These are phyloP conservation scores for Pythium phragmitis DNA, from an alignment of 352 stramenopile genomes.

Conservation along the genomic window DNA sequence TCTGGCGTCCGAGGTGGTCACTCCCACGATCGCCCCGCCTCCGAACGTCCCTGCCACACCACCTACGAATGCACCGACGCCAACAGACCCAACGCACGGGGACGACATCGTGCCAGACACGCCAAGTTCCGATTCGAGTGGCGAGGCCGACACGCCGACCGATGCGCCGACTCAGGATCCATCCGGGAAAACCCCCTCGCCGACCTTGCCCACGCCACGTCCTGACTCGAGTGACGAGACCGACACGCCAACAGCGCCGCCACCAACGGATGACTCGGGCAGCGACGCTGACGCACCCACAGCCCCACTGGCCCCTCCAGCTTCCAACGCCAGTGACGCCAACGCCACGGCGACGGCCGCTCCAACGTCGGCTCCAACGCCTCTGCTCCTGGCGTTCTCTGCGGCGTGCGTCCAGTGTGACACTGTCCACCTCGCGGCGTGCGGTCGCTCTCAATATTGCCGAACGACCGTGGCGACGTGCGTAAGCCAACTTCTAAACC, in stretches of 20 bases:
- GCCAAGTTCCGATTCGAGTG: too few species aligned
- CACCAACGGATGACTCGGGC: too few species aligned
- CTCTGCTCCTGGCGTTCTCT: slow-evolving; percentile 1
- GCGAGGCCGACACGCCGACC: background rate
- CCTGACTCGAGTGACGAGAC: background rate
- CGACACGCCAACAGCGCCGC: background rate
- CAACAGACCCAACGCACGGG: background rate
- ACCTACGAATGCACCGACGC: background rate
- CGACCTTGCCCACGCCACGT: too few species aligned
- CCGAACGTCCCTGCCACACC: too few species aligned
- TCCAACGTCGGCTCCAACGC: background rate
- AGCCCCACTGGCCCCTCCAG: too few species aligned
- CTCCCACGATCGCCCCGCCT: background rate
- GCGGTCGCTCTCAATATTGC: slow-evolving; percentile 17
- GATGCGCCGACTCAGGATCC: background rate
- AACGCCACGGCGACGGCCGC: background rate
- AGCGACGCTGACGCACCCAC: too few species aligned
- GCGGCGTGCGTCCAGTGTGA: slow-evolving; percentile 13
- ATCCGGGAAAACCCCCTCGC: background rate
- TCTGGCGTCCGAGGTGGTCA: background rate
- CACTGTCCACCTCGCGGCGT: slow-evolving; percentile 14
- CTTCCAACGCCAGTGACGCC: too few species aligned
- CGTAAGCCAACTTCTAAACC: background rate
- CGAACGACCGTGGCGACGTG: slow-evolving; percentile 6
- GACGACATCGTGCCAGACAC: too few species aligned